These are phyloP conservation scores for Teratosphaeria pseudoeucalypti DNA, from an alignment of 2,329 filamentous ascomycete species.

Conservation along the genomic window DNA sequence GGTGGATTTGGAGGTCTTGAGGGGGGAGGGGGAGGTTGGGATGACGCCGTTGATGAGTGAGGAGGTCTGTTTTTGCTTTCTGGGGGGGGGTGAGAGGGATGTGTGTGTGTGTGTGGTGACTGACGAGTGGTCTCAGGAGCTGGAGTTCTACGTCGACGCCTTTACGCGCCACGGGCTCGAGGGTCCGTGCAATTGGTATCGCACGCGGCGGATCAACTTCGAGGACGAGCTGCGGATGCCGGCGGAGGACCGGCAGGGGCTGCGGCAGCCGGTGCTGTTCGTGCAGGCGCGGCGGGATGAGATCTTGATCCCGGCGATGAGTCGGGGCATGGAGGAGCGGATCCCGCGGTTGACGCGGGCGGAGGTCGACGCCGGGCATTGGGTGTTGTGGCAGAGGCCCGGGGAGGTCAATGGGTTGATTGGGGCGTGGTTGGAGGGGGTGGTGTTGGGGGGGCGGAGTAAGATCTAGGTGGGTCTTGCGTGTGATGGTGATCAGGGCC, in stretches of 20 bases:
- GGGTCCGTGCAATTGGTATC: slow-evolving; percentile 63
- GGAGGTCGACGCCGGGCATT: slow-evolving; percentile 65
- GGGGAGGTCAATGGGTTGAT: slow-evolving; percentile 61
- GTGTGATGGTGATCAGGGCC: too few relatives aligned
- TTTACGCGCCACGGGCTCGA: slow-evolving; percentile 63
- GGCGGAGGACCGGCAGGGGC: slow-evolving; percentile 5
- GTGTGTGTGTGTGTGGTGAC: background rate
- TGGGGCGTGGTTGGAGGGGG: slow-evolving; percentile 53
- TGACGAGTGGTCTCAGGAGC: slow-evolving; percentile 36
- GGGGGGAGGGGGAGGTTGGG: slow-evolving; percentile 35
- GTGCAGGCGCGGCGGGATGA: slow-evolving; percentile 61
- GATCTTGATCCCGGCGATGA: slow-evolving; percentile 63
- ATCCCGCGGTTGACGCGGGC: slow-evolving; percentile 55
- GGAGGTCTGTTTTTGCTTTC: slow-evolving; percentile 35
- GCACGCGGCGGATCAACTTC: slow-evolving; percentile 60
- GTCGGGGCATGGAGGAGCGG: slow-evolving; percentile 57
- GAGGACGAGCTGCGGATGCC: slow-evolving; percentile 54
- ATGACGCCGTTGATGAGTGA: slow-evolving; percentile 50
- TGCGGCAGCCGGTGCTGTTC: slow-evolving; percentile 53
- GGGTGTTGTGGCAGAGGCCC: slow-evolving; percentile 68
- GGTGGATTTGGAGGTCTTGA: slow-evolving; percentile 52
- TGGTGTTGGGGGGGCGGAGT: slow-evolving; percentile 39
- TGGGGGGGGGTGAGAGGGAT: too few relatives aligned
- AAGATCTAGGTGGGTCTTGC: slow-evolving; percentile 34
- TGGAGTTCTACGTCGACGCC: slow-evolving; percentile 66